These are phyloP conservation scores for Rhodotorula kratochvilovae DNA, from an alignment of 768 basidiomycete species.

Conservation along the genomic window DNA sequence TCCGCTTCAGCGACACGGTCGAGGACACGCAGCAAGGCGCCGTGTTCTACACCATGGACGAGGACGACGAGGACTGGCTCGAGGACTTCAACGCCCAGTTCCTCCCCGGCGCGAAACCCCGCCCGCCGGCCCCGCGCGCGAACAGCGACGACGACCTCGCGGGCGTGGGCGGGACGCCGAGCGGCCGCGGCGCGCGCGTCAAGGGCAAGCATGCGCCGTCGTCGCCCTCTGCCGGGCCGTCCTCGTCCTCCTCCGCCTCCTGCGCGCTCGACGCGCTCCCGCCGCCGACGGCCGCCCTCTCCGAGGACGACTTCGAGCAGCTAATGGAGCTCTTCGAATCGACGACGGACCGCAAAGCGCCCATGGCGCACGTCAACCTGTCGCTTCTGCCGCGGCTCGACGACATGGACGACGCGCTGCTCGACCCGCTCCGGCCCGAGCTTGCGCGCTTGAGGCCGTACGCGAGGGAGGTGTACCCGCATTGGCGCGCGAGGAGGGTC, in stretches of 20 bases:
- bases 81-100: constrained; percentile 66
- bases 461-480: constrained; percentile 60
- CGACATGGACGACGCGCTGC: constrained; percentile 28
- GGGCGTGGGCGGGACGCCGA: constrained; percentile 5
- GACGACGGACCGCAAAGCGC: constrained; percentile 79
- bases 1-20: constrained; percentile 76
- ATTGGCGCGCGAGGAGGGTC: constrained; percentile 81
- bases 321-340: constrained; percentile 93
- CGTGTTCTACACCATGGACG: constrained; percentile 89
- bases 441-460: constrained; percentile 57
- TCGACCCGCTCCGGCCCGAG: constrained; percentile 50
- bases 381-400: constrained; percentile 41
- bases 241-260: background rate
- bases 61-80: constrained; percentile 91
- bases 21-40: constrained; percentile 62
- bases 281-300: constrained; percentile 51
- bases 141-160: background rate
- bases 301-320: constrained; percentile 89
- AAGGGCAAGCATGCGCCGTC: constrained; percentile 68
- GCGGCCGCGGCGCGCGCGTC: constrained; percentile 50
- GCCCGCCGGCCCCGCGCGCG: constrained; percentile 1
- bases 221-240: background rate
- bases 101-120: constrained; percentile 54
- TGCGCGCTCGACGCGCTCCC: constrained; percentile 23
- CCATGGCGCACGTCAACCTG: constrained; percentile 70